Evolutionary conservation across 164 flowering plant genomes (phyloP), one percentile per base, ranked within the genome.

Genomic region (Santalum album): DNA sequence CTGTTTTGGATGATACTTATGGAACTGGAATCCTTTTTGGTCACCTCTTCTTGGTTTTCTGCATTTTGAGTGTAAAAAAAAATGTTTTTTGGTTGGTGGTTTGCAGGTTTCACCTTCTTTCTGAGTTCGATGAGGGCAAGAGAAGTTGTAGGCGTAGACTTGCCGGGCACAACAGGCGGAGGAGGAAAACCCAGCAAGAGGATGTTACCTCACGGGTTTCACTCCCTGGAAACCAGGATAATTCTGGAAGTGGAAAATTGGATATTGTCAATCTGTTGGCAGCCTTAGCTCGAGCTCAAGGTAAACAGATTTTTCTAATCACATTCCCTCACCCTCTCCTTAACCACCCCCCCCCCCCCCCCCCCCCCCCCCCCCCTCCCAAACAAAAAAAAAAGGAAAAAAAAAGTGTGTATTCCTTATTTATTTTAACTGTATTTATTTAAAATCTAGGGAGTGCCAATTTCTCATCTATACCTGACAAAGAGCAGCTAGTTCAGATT

Each of bases 121-220:
- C 77, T 0, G 97, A 90, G 62, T 90, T 90, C 60, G 97, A 90
- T 55, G 94, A 90, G 68, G 97, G 97, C 12, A 90, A 90, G 69
- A 70, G 97, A 67, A 90, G 97, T 58, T 90, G 97, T 69, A 73
- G 97, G 72, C 80, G 95, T 6, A 80, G 97, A 58, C 87, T 90
- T 62, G 96, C 97, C 39, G 97, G 95, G 50, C 97, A 90, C 51
- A 90, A 90, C 54, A 66, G 88, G 49, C 65, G 97, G 19, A 78
- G 97, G 56, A 75, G 97, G 72, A 90, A 90, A 71, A 79, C 95
- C 24, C 95, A 82, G 56, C 80, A 87, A 4, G 91, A 82, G 34
- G 97, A 89, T 60, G 74, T 69, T 51, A 64, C 82, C 50, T 72
- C 89, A 11, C 63, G 65, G 47, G 19, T 67, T 40, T 34, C 70